phyloP scores from a whole-genome alignment of 202 grass and related monocot genomes.

The Hordeum pubiflorum region DNA sequence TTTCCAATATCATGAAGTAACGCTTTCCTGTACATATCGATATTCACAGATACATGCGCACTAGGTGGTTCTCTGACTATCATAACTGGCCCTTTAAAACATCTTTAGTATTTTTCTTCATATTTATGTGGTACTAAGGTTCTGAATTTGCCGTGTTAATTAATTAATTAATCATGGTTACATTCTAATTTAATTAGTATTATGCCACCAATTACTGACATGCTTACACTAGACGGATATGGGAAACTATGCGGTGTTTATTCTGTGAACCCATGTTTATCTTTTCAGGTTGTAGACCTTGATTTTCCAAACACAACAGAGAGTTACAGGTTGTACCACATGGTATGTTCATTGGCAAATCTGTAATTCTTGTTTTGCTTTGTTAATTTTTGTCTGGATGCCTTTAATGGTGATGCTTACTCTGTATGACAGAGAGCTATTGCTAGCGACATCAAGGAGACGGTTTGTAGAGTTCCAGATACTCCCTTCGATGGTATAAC shows the following conservation, averaged over 20 bases:
- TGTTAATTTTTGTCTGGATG: conserved; percentile 10
- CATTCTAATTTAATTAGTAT: not conserved
- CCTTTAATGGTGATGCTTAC: conserved; percentile 7
- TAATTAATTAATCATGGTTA: not conserved
- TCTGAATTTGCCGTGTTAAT: not conserved
- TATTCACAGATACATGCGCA: not conserved
- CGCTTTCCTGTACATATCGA: not conserved
- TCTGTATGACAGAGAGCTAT: conserved; percentile 68
- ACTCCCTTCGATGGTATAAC: conserved; percentile 76
- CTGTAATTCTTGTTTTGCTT: not conserved
- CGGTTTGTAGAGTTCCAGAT: conserved; percentile 83
- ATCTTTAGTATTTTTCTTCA: not conserved
- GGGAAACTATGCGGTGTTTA: not conserved
- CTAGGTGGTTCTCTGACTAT: not conserved
- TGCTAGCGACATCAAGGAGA: conserved; percentile 93
- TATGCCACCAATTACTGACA: not conserved
- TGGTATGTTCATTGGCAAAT: conserved; percentile 44
- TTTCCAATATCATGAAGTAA: not conserved
- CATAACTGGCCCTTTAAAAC: not conserved
- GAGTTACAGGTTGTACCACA: conserved; percentile 81
- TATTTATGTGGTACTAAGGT: not conserved
- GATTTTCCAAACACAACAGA: conserved; percentile 88
- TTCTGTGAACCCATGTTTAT: conserved; percentile 15
- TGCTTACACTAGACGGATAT: not conserved
- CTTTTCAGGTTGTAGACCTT: conserved; percentile 71